Percentiles rank a stretch among this genome's conserved stretches.
phyloP scores from a whole-genome alignment of 176 grass and related monocot species.

The Saccharum officinarum region DNA sequence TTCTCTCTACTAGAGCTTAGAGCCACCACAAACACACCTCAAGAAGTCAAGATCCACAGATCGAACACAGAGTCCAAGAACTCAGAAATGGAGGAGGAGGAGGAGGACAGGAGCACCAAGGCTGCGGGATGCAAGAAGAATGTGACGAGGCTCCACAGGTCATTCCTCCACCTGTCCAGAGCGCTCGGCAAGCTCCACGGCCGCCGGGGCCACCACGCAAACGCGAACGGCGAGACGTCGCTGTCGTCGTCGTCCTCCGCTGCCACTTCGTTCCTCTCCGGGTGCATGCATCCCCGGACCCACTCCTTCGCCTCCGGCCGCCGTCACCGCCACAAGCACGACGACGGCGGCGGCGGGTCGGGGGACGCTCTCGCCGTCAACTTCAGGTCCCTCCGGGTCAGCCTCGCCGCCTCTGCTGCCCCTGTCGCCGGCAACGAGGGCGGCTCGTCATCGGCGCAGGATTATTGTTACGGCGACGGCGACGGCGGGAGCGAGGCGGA shows the following conservation, averaged over 20 bases:
- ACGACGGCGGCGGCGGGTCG: not conserved
- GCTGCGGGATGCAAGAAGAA: not conserved
- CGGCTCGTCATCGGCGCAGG: not conserved
- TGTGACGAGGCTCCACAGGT: not conserved
- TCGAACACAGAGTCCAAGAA: not conserved
- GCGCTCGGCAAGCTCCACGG: slow-evolving; percentile 23
- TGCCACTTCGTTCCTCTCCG: slow-evolving; percentile 23
- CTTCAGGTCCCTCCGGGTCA: slow-evolving; percentile 24
- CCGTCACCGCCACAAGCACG: not conserved
- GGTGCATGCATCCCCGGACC: slow-evolving; percentile 49
- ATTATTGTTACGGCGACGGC: not conserved
- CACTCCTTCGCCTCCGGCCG: slow-evolving; percentile 22
- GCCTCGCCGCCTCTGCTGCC: no score
- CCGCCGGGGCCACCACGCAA: not conserved
- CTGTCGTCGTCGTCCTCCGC: not conserved
- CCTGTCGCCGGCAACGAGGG: not conserved
- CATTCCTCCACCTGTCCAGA: slow-evolving; percentile 1
- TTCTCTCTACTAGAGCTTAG: not conserved
- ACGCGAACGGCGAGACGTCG: not conserved
- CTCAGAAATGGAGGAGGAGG: not conserved
- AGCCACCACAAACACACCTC: not conserved
- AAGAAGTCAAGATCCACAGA: not conserved
- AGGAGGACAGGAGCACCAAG: not conserved
- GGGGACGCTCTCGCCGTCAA: slow-evolving; percentile 13
- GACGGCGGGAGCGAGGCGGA: not conserved